Percentiles rank a stretch among this genome's conserved stretches.
phyloP scores from a whole-genome alignment of 2,329 filamentous ascomycete genomes.

The Ophiostoma piceae region DNA sequence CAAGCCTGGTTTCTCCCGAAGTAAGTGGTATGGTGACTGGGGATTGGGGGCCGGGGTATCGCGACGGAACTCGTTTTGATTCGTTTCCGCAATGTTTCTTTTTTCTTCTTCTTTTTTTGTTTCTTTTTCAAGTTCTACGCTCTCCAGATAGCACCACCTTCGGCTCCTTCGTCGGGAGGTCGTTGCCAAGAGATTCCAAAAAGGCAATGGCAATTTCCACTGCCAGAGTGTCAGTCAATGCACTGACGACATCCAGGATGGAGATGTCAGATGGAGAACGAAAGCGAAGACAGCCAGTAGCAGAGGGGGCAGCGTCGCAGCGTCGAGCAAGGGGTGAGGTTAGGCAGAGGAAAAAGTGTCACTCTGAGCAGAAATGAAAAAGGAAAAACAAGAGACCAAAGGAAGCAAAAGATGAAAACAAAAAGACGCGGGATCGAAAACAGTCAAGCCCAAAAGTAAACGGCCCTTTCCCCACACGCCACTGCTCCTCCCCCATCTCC shows the following conservation, averaged over 20 bases:
- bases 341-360: background rate
- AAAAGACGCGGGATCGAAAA: background rate
- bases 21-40: background rate
- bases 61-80: background rate
- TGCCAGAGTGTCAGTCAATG: background rate
- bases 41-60: background rate
- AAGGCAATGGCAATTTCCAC: background rate
- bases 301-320: background rate
- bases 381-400: background rate
- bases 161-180: slow-evolving; percentile 3
- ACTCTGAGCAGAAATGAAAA: too few species aligned
- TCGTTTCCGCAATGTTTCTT: background rate
- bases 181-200: background rate
- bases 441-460: slow-evolving; percentile 7
- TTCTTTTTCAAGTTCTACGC: background rate
- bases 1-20: background rate
- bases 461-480: slow-evolving; percentile 15
- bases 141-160: background rate
- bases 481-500: background rate
- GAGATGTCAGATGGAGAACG: background rate
- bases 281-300: background rate
- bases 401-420: background rate
- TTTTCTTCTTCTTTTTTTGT: background rate
- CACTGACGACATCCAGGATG: background rate
- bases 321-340: background rate